A percentile compares a stretch with the other conserved stretches of the same genome.
Conservation (phyloP, 495 filamentous ascomycete species). For the Patellaria atrata region DNA sequence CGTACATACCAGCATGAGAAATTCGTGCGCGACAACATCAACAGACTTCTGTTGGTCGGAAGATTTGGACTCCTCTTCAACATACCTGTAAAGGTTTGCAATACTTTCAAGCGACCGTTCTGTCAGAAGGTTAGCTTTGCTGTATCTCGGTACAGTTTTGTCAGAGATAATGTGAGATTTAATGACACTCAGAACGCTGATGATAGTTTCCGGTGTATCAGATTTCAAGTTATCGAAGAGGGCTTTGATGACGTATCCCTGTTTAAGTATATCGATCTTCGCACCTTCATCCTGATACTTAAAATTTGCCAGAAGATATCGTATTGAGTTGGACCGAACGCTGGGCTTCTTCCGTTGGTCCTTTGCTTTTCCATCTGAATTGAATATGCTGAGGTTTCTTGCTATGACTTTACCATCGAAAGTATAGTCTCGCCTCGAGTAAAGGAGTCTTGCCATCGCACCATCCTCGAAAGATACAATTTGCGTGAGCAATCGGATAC, state of each 20-base stretch:
- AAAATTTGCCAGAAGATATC: slow-evolving; percentile 59
- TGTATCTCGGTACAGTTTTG: slow-evolving; percentile 46
- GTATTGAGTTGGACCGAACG: slow-evolving; percentile 58
- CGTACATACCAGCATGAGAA: slow-evolving; percentile 60
- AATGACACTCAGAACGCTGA: slow-evolving; percentile 51
- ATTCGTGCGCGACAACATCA: slow-evolving; percentile 48
- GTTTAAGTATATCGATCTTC: slow-evolving; percentile 61
- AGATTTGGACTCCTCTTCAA: slow-evolving; percentile 26
- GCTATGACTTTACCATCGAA: slow-evolving; percentile 50
- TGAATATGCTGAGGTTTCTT: slow-evolving; percentile 40
- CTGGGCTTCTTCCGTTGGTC: slow-evolving; percentile 45
- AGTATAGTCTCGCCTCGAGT: slow-evolving; percentile 51
- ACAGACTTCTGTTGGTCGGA: slow-evolving; percentile 31
- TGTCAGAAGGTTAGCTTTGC: slow-evolving; percentile 59
- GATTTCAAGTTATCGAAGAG: slow-evolving; percentile 48
- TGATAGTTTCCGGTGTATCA: slow-evolving; percentile 54
- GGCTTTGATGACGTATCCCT: slow-evolving; percentile 49
- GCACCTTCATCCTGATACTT: slow-evolving; percentile 52
- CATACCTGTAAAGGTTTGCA: slow-evolving; percentile 47
- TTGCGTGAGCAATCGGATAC: slow-evolving; percentile 65
- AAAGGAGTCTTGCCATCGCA: slow-evolving; percentile 52
- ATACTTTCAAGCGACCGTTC: slow-evolving; percentile 54
- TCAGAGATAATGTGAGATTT: slow-evolving; percentile 56
- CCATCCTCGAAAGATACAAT: slow-evolving; percentile 70
- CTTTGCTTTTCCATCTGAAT: slow-evolving; percentile 7